Base-by-base conservation (phyloP, 495 filamentous ascomycete genomes). In the Hyaloscypha bicolor region DNA sequence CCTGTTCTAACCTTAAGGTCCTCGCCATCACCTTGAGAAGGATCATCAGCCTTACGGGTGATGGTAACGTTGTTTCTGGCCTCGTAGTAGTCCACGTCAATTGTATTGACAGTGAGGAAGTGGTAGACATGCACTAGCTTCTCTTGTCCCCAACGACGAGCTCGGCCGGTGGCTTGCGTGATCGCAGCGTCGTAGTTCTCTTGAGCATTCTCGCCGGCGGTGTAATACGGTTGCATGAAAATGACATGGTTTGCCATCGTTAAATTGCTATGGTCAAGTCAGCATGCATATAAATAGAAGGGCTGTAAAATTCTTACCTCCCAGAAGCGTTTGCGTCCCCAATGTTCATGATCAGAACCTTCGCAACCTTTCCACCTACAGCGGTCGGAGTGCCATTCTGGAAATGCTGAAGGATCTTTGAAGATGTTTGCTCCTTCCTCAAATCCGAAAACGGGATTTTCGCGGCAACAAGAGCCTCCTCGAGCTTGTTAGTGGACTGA, bases 171-270 rank as follows among this genome's bases (percentile, higher is more conserved):
- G 0, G 91, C 91, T 71, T 96, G 93, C 0, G 79, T 86, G 80
- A 90, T 88, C 4, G 76, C 77, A 3, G 83, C 78, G 1, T 87
- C 78, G 68, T 88, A 93, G 14, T 83, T 77, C 32, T 87, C 78
- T 58, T 89, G 82, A 1, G 84, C 80, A 32, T n/a, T 37, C 11
- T 52, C 52, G 9, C 35, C 61, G 6, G 78, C 69, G 0, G 83
- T 76, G 3, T 88, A 78, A 2, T 87, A 73, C 2, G 92, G 91
- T 0, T 82, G 84, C 12, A 90, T 76, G 73, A 96, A 94, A 59
- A 96, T 83, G 37, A 94, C 79, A 67, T 95, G 92, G 64, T 91
- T 93, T 0, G 91, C 91, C 48, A 84, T 82, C 57, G 88, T 87
- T 3, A 95, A 78, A 71, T 96, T 96, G 22, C 88, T 90, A 69